Percentiles rank a stretch among this genome's conserved stretches.
Evolutionary conservation across 768 basidiomycete genomes (phyloP).

Genomic region (Tulasnella sp.): DNA sequence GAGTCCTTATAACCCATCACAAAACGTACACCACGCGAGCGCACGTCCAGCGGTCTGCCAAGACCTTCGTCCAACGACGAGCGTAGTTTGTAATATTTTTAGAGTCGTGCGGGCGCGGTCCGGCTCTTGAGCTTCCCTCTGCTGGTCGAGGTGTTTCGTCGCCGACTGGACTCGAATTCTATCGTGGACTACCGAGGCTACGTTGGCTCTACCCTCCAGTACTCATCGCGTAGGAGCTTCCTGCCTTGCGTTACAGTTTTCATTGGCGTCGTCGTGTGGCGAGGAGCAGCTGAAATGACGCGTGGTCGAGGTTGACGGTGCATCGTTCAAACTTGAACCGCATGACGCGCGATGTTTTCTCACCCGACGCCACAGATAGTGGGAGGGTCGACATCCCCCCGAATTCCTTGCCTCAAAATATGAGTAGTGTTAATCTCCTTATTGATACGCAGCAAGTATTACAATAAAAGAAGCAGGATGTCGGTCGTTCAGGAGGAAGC

Average conservation of each 20-base stretch:
- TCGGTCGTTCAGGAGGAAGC: no score
- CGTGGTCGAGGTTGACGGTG: not conserved
- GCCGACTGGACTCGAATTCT: slow-evolving; percentile 4
- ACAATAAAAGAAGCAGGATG: no score
- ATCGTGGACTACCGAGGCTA: not conserved
- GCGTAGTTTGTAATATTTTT: slow-evolving; percentile 16
- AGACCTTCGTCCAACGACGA: not conserved
- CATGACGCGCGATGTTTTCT: no score
- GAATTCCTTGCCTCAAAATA: no score
- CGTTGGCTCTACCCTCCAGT: no score
- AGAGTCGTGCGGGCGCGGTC: not conserved
- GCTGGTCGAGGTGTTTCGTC: not conserved
- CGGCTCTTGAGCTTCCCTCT: not conserved
- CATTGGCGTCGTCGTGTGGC: not conserved
- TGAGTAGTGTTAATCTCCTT: no score
- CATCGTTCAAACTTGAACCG: no score
- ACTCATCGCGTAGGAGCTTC: not conserved
- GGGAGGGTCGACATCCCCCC: no score
- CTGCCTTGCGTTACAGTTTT: not conserved
- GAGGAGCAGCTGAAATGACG: not conserved
- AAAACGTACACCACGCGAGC: not conserved
- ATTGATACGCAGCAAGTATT: no score
- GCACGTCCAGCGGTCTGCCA: not conserved
- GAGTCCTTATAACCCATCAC: not conserved
- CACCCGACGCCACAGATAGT: no score